Percentiles rank a stretch among this genome's conserved stretches.
phyloP scores from a whole-genome alignment of 805 yeast genomes.

The Metschnikowia borealis region DNA sequence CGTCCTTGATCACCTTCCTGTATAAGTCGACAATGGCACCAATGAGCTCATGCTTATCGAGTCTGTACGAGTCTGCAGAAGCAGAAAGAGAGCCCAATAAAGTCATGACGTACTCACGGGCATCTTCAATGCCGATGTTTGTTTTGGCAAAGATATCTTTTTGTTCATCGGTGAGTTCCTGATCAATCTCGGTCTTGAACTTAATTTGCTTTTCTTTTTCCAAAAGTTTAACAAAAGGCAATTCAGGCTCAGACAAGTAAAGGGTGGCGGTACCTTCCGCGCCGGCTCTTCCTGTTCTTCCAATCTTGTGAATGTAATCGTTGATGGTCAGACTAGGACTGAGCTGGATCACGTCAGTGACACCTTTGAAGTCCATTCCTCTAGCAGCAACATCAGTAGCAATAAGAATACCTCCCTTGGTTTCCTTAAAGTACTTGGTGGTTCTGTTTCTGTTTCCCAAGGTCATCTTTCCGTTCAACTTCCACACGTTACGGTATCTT shows the following conservation, averaged over 20 bases:
- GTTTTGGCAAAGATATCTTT: constrained; percentile 19
- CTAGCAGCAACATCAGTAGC: constrained; percentile 94
- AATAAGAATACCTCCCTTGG: constrained; percentile 54
- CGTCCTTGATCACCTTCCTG: constrained; percentile 8
- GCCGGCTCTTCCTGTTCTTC: constrained; percentile 95
- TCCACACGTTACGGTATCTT: constrained; percentile 10
- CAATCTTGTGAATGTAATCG: constrained; percentile 89
- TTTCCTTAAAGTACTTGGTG: constrained; percentile 48
- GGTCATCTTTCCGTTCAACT: constrained; percentile 70
- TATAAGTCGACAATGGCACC: constrained; percentile 11
- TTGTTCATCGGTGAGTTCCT: constrained; percentile 35
- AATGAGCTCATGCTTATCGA: constrained; percentile 10
- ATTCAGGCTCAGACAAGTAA: constrained; percentile 54
- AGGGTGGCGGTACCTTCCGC: constrained; percentile 66
- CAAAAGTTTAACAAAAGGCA: constrained; percentile 50
- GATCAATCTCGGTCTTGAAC: constrained; percentile 43
- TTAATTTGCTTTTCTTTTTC: constrained; percentile 48
- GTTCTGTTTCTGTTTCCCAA: constrained; percentile 64
- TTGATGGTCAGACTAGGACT: constrained; percentile 71
- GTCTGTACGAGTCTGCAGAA: constrained; percentile 16
- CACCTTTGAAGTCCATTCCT: constrained; percentile 92
- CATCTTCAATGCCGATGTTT: constrained; percentile 18
- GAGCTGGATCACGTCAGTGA: constrained; percentile 79
- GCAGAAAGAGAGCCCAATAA: constrained; percentile 29
- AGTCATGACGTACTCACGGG: constrained; percentile 23